A percentile compares a stretch with the other conserved stretches of the same genome.
phyloP scores from a whole-genome alignment of 352 stramenopile species.

The Phytophthora macrochlamydospora region DNA sequence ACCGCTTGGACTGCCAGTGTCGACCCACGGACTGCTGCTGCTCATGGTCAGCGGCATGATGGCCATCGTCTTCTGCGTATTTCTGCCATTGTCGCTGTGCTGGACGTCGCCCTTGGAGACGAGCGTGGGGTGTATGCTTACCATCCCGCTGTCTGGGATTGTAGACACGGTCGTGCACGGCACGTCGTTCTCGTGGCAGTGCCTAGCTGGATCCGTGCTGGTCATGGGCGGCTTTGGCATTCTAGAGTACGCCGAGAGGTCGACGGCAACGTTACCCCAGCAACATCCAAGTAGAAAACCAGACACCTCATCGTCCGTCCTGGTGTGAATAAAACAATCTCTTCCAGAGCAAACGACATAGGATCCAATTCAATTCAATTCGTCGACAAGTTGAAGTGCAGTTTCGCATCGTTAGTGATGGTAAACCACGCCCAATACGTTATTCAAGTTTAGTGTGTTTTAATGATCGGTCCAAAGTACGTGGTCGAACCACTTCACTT shows the following conservation, averaged over 20 bases:
- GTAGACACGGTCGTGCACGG: slow-evolving; percentile 48
- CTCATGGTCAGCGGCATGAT: slow-evolving; percentile 39
- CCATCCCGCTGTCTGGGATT: slow-evolving; percentile 53
- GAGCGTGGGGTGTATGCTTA: slow-evolving; percentile 63
- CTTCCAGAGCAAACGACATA: too few relatives aligned
- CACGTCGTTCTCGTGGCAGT: slow-evolving; percentile 50
- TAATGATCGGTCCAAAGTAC: slow-evolving; percentile 11
- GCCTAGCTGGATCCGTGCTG: slow-evolving; percentile 45
- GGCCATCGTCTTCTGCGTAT: slow-evolving; percentile 49
- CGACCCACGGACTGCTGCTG: slow-evolving; percentile 31
- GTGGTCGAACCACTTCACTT: slow-evolving; percentile 23
- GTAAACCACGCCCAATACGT: too few relatives aligned
- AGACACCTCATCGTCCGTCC: background rate
- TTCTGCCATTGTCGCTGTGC: slow-evolving; percentile 45
- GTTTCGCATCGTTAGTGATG: too few relatives aligned
- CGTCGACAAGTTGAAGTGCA: too few relatives aligned
- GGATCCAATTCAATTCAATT: too few relatives aligned
- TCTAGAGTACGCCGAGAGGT: slow-evolving; percentile 30
- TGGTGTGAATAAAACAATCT: background rate
- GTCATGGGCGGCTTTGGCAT: slow-evolving; percentile 61
- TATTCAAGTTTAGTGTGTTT: too few relatives aligned
- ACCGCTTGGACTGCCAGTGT: slow-evolving; percentile 42
- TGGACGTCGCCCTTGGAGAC: slow-evolving; percentile 67
- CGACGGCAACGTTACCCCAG: background rate
- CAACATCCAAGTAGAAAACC: background rate